phyloP scores from a whole-genome alignment of 768 basidiomycete genomes.

The Podaxis sp. region DNA sequence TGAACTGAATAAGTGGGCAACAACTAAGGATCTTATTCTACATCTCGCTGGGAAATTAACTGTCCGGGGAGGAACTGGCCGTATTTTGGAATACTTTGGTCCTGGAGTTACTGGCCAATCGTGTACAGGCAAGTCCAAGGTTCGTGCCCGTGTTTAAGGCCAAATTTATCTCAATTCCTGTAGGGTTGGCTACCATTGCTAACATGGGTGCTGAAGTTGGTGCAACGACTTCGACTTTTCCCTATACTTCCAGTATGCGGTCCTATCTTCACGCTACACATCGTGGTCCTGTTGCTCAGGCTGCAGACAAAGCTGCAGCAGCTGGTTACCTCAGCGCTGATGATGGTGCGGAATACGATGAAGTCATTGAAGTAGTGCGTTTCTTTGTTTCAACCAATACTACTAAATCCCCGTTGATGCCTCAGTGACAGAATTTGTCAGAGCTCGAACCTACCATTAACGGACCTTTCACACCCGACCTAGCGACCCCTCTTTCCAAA shows the following conservation, averaged over 20 bases:
- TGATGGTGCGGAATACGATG: constrained; percentile 87
- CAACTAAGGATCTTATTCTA: constrained; percentile 94
- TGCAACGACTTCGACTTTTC: constrained; percentile 98
- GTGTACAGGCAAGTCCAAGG: constrained; percentile 66
- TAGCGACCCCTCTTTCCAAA: constrained; percentile 89
- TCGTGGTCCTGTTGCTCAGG: constrained; percentile 76
- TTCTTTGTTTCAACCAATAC: background rate
- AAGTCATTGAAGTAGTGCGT: constrained; percentile 88
- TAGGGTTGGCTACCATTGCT: constrained; percentile 89
- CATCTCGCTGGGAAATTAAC: constrained; percentile 93
- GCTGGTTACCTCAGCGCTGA: constrained; percentile 81
- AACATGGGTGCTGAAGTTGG: constrained; percentile 99
- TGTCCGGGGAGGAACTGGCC: constrained; percentile 92
- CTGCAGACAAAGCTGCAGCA: constrained; percentile 80
- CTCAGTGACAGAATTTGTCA: constrained; percentile 66
- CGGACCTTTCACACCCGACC: constrained; percentile 96
- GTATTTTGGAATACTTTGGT: constrained; percentile 96
- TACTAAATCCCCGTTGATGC: constrained; percentile 6
- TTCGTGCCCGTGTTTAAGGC: background rate
- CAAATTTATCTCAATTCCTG: background rate
- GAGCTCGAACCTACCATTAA: constrained; percentile 90
- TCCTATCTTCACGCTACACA: constrained; percentile 89
- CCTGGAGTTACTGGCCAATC: constrained; percentile 86
- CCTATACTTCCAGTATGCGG: constrained; percentile 88
- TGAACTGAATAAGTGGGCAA: constrained; percentile 84